These are phyloP conservation scores for Falciphora oryzae DNA, from an alignment of 2,329 filamentous ascomycete genomes.

Conservation along the genomic window DNA sequence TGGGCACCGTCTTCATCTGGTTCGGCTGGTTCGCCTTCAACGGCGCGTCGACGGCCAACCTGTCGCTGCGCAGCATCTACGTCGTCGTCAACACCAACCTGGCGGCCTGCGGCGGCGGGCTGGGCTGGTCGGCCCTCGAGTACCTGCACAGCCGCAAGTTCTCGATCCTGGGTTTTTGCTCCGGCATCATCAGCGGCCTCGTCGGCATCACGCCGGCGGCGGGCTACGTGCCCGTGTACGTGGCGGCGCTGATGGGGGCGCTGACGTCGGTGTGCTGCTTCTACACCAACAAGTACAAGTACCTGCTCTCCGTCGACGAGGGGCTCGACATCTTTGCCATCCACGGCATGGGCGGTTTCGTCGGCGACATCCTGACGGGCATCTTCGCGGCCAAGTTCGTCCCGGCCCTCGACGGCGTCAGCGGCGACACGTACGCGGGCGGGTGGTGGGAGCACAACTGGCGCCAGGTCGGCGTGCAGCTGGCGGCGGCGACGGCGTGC, in stretches of 20 bases:
- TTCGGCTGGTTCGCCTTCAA: slow-evolving; percentile 55
- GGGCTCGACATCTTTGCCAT: slow-evolving; percentile 55
- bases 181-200: slow-evolving; percentile 49
- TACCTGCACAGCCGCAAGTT: slow-evolving; percentile 43
- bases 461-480: slow-evolving; percentile 50
- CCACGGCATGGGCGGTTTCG: slow-evolving; percentile 53
- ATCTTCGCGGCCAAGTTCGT: slow-evolving; percentile 43
- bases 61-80: slow-evolving; percentile 45
- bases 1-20: slow-evolving; percentile 61
- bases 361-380: slow-evolving; percentile 51
- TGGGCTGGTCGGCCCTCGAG: slow-evolving; percentile 49
- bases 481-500: slow-evolving; percentile 51
- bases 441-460: slow-evolving; percentile 30
- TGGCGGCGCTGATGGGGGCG: slow-evolving; percentile 44
- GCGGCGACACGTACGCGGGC: slow-evolving; percentile 36
- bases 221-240: slow-evolving; percentile 47
- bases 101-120: slow-evolving; percentile 46
- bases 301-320: slow-evolving; percentile 49
- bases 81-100: slow-evolving; percentile 55
- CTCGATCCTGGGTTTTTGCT: slow-evolving; percentile 45
- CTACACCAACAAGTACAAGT: slow-evolving; percentile 41
- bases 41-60: slow-evolving; percentile 44
- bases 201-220: slow-evolving; percentile 55
- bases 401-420: slow-evolving; percentile 40
- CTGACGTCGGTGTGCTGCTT: slow-evolving; percentile 43